Percentiles rank a stretch among this genome's conserved stretches.
These are phyloP conservation scores for Gloeopeniophorella convolvens DNA, from an alignment of 768 basidiomycete species.

Conservation along the genomic window DNA sequence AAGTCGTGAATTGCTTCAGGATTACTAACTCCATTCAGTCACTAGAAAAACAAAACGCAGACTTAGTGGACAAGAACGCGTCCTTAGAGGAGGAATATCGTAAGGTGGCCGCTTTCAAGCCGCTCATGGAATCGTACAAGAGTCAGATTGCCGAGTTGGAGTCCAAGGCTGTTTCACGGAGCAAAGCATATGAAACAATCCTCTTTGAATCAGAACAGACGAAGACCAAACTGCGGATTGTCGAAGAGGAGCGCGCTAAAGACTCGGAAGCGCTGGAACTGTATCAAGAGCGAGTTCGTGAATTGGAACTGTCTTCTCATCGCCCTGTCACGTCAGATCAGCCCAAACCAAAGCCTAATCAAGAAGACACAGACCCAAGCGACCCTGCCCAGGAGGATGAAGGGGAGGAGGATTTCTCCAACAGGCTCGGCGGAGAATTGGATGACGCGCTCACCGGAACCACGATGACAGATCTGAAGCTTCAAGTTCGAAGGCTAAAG, in stretches of 20 bases:
- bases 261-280: constrained; percentile 83
- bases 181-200: constrained; percentile 65
- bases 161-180: constrained; percentile 53
- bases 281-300: constrained; percentile 85
- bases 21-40: constrained; percentile 38
- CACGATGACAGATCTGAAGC: constrained; percentile 87
- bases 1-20: background rate
- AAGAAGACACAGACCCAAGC: constrained; percentile 34
- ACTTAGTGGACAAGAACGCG: constrained; percentile 86
- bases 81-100: constrained; percentile 89
- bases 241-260: constrained; percentile 60
- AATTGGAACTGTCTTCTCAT: constrained; percentile 69
- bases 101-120: constrained; percentile 80
- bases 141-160: constrained; percentile 79
- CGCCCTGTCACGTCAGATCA: constrained; percentile 35
- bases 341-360: constrained; percentile 29
- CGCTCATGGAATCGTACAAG: constrained; percentile 90
- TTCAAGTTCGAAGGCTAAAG: constrained; percentile 76
- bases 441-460: constrained; percentile 78
- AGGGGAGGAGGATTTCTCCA: constrained; percentile 40
- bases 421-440: constrained; percentile 79
- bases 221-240: constrained; percentile 60
- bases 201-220: constrained; percentile 74
- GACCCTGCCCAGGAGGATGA: constrained; percentile 28
- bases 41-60: constrained; percentile 89